These are phyloP conservation scores for Ceriops zippeliana DNA, from an alignment of 345 rosid genomes.

Conservation along the genomic window DNA sequence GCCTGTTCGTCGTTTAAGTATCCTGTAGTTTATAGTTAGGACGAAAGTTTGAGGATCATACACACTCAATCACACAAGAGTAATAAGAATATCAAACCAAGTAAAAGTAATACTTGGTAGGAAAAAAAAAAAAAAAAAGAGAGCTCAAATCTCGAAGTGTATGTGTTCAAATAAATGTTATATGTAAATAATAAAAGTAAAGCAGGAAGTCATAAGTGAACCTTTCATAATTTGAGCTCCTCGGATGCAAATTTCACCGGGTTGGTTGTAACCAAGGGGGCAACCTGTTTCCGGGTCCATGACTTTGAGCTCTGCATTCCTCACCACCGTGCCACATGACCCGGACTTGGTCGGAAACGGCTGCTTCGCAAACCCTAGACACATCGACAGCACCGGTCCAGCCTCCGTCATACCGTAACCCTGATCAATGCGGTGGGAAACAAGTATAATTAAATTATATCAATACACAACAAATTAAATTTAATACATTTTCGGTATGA, in stretches of 20 bases:
- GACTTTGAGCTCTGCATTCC: slow-evolving; percentile 89
- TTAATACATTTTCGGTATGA: too few species aligned
- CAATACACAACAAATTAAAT: too few species aligned
- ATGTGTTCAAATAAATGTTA: too few species aligned
- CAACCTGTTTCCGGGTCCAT: slow-evolving; percentile 70
- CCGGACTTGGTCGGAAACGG: slow-evolving; percentile 83
- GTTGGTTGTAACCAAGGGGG: slow-evolving; percentile 62
- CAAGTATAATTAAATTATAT: too few species aligned
- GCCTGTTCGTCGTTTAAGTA: slow-evolving; percentile 69
- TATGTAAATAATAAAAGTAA: too few species aligned
- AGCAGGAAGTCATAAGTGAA: slow-evolving; percentile 1
- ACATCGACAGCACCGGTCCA: slow-evolving; percentile 89
- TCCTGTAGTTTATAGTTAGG: slow-evolving; percentile 28
- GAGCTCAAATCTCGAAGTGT: too few species aligned
- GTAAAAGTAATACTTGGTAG: too few species aligned
- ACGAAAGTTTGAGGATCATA: too few species aligned
- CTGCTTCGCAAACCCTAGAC: slow-evolving; percentile 80
- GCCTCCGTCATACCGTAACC: slow-evolving; percentile 99
- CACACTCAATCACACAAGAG: too few species aligned
- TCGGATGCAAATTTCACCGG: slow-evolving; percentile 92
- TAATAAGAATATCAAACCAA: too few species aligned
- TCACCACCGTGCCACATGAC: slow-evolving; percentile 84
- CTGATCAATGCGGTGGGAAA: slow-evolving; percentile 23
- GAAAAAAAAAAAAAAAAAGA: not conserved
- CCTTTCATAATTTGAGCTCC: slow-evolving; percentile 96